Percentiles rank a stretch among this genome's conserved stretches.
Evolutionary conservation across 129 eudicot species (phyloP).

Genomic region (Chrysanthemum makinoi): DNA sequence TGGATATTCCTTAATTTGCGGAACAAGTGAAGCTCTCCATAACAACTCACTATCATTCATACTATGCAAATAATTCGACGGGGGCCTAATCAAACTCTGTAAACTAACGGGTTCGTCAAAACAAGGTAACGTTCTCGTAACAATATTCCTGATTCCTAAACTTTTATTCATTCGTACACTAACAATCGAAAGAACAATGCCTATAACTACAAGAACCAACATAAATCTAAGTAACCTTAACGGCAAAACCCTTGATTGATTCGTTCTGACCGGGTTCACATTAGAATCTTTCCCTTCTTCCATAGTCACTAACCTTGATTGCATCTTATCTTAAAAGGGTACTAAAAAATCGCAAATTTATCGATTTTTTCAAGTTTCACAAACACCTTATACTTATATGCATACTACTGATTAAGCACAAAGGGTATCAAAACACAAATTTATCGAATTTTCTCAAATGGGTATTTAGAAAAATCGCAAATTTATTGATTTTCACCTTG

Average conservation of each 20-base stretch:
- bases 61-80: constrained; percentile 43
- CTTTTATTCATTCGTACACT: constrained; percentile 49
- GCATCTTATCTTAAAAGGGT: constrained; percentile 26
- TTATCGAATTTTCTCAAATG: too few relatives aligned
- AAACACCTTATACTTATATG: too few relatives aligned
- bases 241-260: constrained; percentile 48
- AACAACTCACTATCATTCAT: constrained; percentile 81
- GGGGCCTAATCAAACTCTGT: constrained; percentile 56
- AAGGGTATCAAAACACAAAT: too few relatives aligned
- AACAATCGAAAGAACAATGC: constrained; percentile 47
- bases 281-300: constrained; percentile 63
- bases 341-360: not conserved
- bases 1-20: constrained; percentile 63
- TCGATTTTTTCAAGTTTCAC: constrained; percentile 12
- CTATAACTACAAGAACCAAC: constrained; percentile 52
- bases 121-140: constrained; percentile 46
- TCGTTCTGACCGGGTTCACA: constrained; percentile 14
- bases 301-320: constrained; percentile 49
- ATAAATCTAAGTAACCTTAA: constrained; percentile 53
- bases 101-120: constrained; percentile 45
- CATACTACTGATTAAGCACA: too few relatives aligned
- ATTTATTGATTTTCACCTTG: too few relatives aligned
- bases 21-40: constrained; percentile 81
- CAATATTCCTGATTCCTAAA: constrained; percentile 33
- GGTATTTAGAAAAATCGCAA: too few relatives aligned